phyloP scores from a whole-genome alignment of 495 filamentous ascomycete species.

The Daldinia concentrica region DNA sequence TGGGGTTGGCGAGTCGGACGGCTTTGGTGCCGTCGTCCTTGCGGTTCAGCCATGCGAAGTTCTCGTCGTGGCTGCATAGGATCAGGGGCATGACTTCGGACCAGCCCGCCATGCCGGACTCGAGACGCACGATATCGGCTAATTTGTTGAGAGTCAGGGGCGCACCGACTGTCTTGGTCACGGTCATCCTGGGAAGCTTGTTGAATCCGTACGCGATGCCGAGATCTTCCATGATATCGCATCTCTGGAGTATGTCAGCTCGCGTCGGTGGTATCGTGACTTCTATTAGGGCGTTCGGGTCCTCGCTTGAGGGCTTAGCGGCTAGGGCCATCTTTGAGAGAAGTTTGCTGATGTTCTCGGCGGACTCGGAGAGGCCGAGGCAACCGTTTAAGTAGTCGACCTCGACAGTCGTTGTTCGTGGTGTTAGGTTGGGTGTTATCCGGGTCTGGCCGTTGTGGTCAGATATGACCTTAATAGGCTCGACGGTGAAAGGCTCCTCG shows the following conservation, averaged over 20 bases:
- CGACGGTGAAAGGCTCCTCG: constrained; percentile 86
- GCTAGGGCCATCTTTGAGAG: constrained; percentile 86
- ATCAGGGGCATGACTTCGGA: constrained; percentile 95
- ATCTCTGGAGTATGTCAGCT: constrained; percentile 94
- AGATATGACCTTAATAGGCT: constrained; percentile 90
- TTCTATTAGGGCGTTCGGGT: constrained; percentile 70
- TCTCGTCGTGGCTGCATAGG: constrained; percentile 98
- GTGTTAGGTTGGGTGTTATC: constrained; percentile 78
- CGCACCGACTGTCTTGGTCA: constrained; percentile 85
- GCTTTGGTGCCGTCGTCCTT: constrained; percentile 86
- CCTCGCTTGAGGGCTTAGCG: constrained; percentile 73
- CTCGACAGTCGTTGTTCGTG: constrained; percentile 80
- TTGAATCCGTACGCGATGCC: constrained; percentile 98
- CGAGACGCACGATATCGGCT: constrained; percentile 86
- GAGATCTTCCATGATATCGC: constrained; percentile 98
- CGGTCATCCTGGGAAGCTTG: constrained; percentile 83
- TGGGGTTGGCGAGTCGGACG: constrained; percentile 92
- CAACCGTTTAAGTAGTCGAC: constrained; percentile 92
- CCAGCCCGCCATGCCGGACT: constrained; percentile 96
- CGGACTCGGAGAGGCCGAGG: constrained; percentile 79
- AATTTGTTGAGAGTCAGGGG: constrained; percentile 95
- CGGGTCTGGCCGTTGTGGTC: constrained; percentile 87
- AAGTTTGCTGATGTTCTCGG: constrained; percentile 75
- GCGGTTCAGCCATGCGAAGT: constrained; percentile 95
- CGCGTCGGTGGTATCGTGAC: constrained; percentile 87